These are phyloP conservation scores for Chrysoporthe austroafricana DNA, from an alignment of 2,329 filamentous ascomycete species.

Conservation along the genomic window DNA sequence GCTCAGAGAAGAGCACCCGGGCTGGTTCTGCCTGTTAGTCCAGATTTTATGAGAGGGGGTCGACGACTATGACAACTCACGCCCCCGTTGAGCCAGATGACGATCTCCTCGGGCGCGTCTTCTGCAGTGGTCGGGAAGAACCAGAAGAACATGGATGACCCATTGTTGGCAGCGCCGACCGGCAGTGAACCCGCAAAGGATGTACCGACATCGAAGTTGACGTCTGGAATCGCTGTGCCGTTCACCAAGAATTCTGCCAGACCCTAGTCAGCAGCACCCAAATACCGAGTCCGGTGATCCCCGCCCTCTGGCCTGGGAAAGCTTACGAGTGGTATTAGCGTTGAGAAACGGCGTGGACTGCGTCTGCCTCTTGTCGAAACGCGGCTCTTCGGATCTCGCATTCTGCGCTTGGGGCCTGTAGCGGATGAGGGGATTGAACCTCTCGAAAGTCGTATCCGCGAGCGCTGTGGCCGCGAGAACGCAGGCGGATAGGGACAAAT, in stretches of 20 bases:
- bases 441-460: conserved; percentile 15
- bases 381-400: neutral
- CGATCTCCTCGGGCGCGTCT: conserved; percentile 54
- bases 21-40: conserved; percentile 35
- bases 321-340: conserved; percentile 33
- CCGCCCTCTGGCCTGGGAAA: neutral
- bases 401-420: neutral
- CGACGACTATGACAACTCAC: conserved; percentile 31
- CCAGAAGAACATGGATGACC: conserved; percentile 61
- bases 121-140: conserved; percentile 61
- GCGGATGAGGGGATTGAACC: conserved; percentile 21
- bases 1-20: conserved; percentile 60
- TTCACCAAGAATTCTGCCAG: conserved; percentile 61
- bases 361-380: conserved; percentile 14
- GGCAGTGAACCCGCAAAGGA: conserved; percentile 63
- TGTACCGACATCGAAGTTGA: conserved; percentile 66
- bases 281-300: too few species aligned
- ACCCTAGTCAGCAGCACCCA: neutral
- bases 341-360: conserved; percentile 31
- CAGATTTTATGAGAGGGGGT: too few species aligned
- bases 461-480: conserved; percentile 7
- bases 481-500: conserved; percentile 5
- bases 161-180: conserved; percentile 49
- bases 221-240: conserved; percentile 63
- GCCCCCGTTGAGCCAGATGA: conserved; percentile 60